These are phyloP conservation scores for Amborella trichopoda DNA, from an alignment of 164 flowering plant genomes.

Conservation along the genomic window DNA sequence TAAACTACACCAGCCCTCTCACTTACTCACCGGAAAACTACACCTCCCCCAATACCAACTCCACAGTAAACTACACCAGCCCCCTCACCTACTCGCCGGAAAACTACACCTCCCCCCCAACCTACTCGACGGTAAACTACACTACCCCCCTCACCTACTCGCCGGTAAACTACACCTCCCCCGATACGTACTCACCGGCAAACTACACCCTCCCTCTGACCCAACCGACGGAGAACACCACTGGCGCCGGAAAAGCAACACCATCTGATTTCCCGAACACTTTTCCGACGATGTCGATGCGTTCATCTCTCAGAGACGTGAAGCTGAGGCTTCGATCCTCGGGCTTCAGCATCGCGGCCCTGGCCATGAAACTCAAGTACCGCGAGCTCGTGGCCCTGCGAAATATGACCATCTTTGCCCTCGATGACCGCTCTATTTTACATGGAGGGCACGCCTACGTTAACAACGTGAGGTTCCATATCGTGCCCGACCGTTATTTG, in stretches of 20 bases:
- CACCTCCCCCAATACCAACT: no score
- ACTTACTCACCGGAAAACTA: no score
- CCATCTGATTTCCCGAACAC: no score
- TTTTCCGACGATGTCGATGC: no score
- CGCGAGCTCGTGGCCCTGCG: slow-evolving; percentile 24
- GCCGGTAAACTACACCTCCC: neutral
- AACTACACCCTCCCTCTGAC: slow-evolving; percentile 7
- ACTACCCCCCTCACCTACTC: slow-evolving; percentile 18
- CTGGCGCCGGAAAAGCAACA: no score
- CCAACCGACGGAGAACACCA: no score
- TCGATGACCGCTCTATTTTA: slow-evolving; percentile 36
- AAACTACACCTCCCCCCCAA: no score
- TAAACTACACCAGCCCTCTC: no score
- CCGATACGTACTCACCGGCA: neutral
- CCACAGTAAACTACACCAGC: no score
- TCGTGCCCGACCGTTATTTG: slow-evolving; percentile 33
- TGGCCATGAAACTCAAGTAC: slow-evolving; percentile 34
- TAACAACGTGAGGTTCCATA: slow-evolving; percentile 32
- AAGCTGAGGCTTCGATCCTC: slow-evolving; percentile 41
- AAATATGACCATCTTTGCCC: slow-evolving; percentile 39
- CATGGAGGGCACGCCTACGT: slow-evolving; percentile 32
- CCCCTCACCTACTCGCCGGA: no score
- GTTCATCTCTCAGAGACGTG: no score
- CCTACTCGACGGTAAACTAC: neutral
- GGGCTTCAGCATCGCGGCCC: slow-evolving; percentile 34